Evolutionary conservation across 495 filamentous ascomycete species (phyloP), one percentile per base, ranked within the genome.

Genomic region (Rusavskia elegans): DNA sequence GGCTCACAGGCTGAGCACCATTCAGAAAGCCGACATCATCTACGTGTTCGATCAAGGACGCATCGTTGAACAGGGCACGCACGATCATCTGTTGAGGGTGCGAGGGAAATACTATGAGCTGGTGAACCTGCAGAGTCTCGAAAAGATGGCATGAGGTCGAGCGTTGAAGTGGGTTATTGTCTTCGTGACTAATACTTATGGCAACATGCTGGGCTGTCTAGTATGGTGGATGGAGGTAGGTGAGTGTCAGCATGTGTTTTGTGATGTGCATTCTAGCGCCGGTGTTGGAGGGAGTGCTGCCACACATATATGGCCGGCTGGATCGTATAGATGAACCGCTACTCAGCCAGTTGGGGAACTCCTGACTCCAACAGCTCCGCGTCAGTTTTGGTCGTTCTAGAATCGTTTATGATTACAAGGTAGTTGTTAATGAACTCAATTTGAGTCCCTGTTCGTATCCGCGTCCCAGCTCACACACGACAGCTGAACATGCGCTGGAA

Each of bases 21-120:
- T 89, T 50, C 84, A 89, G 64, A 84, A 86, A 53, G 86, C 86
- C 13, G 86, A 89, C 61, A 63, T 85, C 46, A 92, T 90, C 56
- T 89, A 87, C 51, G 86, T 92, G 40, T 82, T 92, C 60, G 84
- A 89, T 57, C 76, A 80, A 53, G 86, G 86, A 32, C 71, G 69
- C 51, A 75, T 92, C 42, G 77, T 85, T 1, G 86, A 92, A 65
- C 68, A 74, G 45, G 86, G 86, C 29, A 85, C 75, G 5, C 86
- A 92, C 64, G 59, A 67, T 11, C 81, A 83, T 55, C 61, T 92
- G 58, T 67, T 89, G 67, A 66, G 64, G 17, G 75, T 73, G 57
- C 76, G 75, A 60, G 84, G 84, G 9, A 74, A 82, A 37, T 92
- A 92, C 62, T 81, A 67, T 44, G 85, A 90, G 63, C 66, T 89